Evolutionary conservation across 2,329 filamentous ascomycete genomes (phyloP).

Genomic region (Drechslerella coelobrocha): DNA sequence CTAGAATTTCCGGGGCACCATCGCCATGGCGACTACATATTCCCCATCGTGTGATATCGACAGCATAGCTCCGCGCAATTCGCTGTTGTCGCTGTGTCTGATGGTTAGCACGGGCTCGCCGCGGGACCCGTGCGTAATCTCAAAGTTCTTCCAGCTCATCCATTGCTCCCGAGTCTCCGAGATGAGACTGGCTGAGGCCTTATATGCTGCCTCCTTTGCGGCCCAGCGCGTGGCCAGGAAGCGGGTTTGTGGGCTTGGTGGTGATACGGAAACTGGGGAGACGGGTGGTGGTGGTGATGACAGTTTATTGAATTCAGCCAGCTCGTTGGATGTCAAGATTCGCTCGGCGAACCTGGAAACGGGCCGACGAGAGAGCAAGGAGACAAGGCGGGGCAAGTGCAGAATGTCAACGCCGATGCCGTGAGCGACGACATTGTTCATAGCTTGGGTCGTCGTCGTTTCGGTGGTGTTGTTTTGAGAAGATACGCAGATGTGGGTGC

Average conservation of each 20-base stretch:
- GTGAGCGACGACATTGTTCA: slow-evolving; percentile 40
- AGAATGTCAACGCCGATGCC: slow-evolving; percentile 55
- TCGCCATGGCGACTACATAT: slow-evolving; percentile 54
- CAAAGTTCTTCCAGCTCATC: slow-evolving; percentile 52
- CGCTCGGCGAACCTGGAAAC: slow-evolving; percentile 51
- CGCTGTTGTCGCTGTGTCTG: slow-evolving; percentile 8
- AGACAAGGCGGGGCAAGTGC: slow-evolving; percentile 53
- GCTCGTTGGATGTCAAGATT: slow-evolving; percentile 52
- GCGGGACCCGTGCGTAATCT: slow-evolving; percentile 27
- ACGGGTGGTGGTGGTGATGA: not conserved
- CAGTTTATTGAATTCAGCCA: slow-evolving; percentile 38
- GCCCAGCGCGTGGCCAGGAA: slow-evolving; percentile 54
- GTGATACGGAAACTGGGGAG: slow-evolving; percentile 6
- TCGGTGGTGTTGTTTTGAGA: slow-evolving; percentile 7
- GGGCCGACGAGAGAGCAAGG: slow-evolving; percentile 50
- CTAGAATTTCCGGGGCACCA: slow-evolving; percentile 43
- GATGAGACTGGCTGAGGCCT: slow-evolving; percentile 49
- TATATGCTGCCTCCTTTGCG: slow-evolving; percentile 55
- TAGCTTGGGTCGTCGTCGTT: not conserved
- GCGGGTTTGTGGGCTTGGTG: slow-evolving; percentile 28
- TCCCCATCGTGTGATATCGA: slow-evolving; percentile 55
- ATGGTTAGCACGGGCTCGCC: slow-evolving; percentile 33
- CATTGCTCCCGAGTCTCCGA: slow-evolving; percentile 43
- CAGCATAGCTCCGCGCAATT: slow-evolving; percentile 44
- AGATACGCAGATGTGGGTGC: not conserved